Conservation (phyloP, 768 basidiomycete species). For the Sporobolomyces phaffii region DNA sequence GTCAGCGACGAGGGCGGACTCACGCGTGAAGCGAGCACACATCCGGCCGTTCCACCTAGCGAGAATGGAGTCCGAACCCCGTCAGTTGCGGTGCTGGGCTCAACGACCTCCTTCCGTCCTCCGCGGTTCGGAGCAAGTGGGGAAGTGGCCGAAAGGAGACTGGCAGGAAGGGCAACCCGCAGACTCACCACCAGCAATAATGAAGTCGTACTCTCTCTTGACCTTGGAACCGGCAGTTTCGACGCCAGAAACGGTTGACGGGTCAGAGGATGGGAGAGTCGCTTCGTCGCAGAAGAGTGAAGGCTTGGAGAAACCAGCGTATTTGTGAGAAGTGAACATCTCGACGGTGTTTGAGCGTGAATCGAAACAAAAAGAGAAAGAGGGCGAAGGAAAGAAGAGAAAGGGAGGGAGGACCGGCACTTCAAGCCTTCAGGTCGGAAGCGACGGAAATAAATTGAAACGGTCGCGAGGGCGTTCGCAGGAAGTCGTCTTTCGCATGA, state of each 20-base stretch:
- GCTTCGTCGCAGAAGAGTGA: slow-evolving; percentile 8
- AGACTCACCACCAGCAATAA: slow-evolving; percentile 24
- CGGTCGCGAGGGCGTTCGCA: not conserved
- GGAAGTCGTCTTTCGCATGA: not conserved
- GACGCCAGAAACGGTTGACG: not conserved
- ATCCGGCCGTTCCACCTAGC: slow-evolving; percentile 38
- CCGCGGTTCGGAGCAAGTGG: not conserved
- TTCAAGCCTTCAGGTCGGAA: not conserved
- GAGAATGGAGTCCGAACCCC: too few species aligned
- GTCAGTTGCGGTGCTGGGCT: too few species aligned
- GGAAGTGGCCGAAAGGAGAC: not conserved
- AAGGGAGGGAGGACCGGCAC: too few species aligned
- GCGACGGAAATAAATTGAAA: not conserved
- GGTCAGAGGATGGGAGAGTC: not conserved
- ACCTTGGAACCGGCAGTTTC: not conserved
- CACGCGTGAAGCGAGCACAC: slow-evolving; percentile 36
- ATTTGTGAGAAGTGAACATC: slow-evolving; percentile 10
- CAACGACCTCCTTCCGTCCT: too few species aligned
- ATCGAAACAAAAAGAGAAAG: not conserved
- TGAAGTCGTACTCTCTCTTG: slow-evolving; percentile 8
- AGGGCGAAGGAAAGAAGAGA: not conserved
- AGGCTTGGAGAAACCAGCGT: slow-evolving; percentile 12
- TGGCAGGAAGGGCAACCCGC: too few species aligned
- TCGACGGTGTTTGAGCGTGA: not conserved
- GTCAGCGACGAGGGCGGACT: slow-evolving; percentile 4